Percentiles rank a stretch among this genome's conserved stretches.
These are phyloP conservation scores for Schwanniomyces polymorphus DNA, from an alignment of 805 yeast genomes.

Conservation along the genomic window DNA sequence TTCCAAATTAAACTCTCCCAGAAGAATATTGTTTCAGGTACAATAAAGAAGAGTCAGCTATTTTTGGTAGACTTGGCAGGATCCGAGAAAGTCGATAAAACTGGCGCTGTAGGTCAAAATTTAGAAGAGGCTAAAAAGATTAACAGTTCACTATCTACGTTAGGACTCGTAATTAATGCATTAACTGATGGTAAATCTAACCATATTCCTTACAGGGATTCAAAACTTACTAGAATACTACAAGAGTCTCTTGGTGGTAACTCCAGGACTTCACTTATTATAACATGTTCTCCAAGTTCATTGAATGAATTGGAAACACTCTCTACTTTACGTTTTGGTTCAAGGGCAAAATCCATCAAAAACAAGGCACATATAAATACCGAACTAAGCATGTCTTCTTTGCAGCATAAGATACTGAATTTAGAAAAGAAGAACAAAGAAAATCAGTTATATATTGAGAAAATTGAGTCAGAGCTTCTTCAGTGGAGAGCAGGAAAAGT, in stretches of 20 bases:
- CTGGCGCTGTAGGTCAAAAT: conserved; percentile 72
- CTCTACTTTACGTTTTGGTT: conserved; percentile 73
- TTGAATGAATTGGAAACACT: conserved; percentile 62
- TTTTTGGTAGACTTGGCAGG: conserved; percentile 87
- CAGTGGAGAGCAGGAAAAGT: conserved; percentile 32
- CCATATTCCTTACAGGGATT: conserved; percentile 75
- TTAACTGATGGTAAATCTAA: conserved; percentile 67
- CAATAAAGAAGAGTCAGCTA: conserved; percentile 60
- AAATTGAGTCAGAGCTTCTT: conserved; percentile 42
- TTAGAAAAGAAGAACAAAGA: conserved; percentile 32
- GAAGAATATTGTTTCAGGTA: conserved; percentile 52
- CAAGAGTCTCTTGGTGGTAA: conserved; percentile 85
- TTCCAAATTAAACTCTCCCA: conserved; percentile 70
- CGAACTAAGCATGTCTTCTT: conserved; percentile 52
- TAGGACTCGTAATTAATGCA: conserved; percentile 80
- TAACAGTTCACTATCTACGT: conserved; percentile 71
- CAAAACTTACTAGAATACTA: conserved; percentile 73
- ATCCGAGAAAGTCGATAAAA: conserved; percentile 73
- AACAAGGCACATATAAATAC: conserved; percentile 66
- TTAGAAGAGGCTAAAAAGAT: conserved; percentile 84
- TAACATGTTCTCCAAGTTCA: conserved; percentile 69
- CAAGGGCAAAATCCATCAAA: conserved; percentile 65
- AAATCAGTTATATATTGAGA: conserved; percentile 29
- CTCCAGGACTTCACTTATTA: conserved; percentile 69
- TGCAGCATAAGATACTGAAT: conserved; percentile 39